Base-by-base conservation (phyloP, 495 filamentous ascomycete species). In the Lasiosphaeriaceae sp. region DNA sequence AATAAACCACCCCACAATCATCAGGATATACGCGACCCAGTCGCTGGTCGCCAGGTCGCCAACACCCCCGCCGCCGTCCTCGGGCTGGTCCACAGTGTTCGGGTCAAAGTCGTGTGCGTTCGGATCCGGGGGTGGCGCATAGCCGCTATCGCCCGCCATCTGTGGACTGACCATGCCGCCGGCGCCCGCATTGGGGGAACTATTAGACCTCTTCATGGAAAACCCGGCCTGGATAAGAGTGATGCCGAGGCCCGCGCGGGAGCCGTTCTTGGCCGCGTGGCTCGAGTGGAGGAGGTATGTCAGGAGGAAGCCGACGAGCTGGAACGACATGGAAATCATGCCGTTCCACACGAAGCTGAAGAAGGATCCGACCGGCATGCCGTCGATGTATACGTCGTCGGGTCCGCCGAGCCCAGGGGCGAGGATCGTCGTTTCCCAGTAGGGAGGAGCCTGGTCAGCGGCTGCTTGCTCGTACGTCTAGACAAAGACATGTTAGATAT, bases 1-100 rank as follows among this genome's bases (percentile, higher is more conserved):
- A 50, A 98, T 90, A 61, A 97, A 97, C 94, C 94, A 98, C 2
- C 94, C 94, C 14, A 97, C 87, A 71, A 98, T 89, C 94, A 98
- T 98, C 55, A 98, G 72, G 11, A 88, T 70, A 66, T 97, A 97
- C n/a, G 93, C 90, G 35, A 93, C 74, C 88, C 87, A 96, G 61
- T 97, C 92, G 60, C 80, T 88, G 57, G 83, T 85, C 11, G 78
- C 77, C 51, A 93, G 81, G 11, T 79, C 80, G 24, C 71, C 70
- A 2, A 76, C 72, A 2, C 35, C 70, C 56, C 60, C 69, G 53
- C 52, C 74, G 66, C 29, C 66, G 1, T 57, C 55, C 56, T 65
- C 50, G 45, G 62, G 24, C 46, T 66, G 51, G 60, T 66, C 26
- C 66, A 92, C 86, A 3, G 80, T 72, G 43, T 84, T 83, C 3